Evolutionary conservation across 202 grass and related monocot genomes (phyloP), one percentile per base, ranked within the genome.

Genomic region (Alloteropsis angusta): DNA sequence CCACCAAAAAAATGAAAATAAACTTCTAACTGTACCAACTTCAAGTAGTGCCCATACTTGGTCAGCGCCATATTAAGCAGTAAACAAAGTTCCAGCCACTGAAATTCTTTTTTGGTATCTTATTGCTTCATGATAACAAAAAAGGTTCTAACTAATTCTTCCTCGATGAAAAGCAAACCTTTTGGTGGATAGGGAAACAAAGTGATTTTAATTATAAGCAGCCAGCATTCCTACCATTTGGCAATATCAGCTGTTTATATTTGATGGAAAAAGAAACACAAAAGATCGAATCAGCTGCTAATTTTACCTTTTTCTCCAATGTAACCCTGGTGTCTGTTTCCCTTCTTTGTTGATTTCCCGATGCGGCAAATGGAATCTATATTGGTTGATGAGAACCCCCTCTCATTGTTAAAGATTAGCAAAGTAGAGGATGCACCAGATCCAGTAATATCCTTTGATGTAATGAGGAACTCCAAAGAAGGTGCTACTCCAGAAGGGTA

Each of bases 261-360:
- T 64, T 34, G n/a, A 0, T 46, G 3, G 9, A 37, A 10, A 46
- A 80, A 7, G 4, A 49, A 14, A 32, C 4, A 65, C 36, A 41
- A 30, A 63, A 65, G 35, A 41, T 65, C 22, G 9, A 65, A 2
- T 30, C 36, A 65, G 60, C n/a, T 57, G 1, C 5, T 15, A 58
- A 68, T 13, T 63, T 55, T 56, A 96, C 92, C 92, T 92, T 96
- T 96, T 43, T 96, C 89, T 42, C 92, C 87, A 47, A 96, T 92
- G 43, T 89, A 96, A 16, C 92, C 92, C 0, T 67, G 66, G 2
- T 89, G 71, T 6, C 92, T 73, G 3, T 75, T 84, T 25, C 87
- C 87, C 43, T 92, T 96, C 68, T 96, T 96, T 0, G 92, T 96
- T 8, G 92, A 96, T 46, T 81, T 91, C 6, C 89, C 92, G 4